Evolutionary conservation across 192 early-diverging fungal species (phyloP).

Genomic region (Coemansia sp.): DNA sequence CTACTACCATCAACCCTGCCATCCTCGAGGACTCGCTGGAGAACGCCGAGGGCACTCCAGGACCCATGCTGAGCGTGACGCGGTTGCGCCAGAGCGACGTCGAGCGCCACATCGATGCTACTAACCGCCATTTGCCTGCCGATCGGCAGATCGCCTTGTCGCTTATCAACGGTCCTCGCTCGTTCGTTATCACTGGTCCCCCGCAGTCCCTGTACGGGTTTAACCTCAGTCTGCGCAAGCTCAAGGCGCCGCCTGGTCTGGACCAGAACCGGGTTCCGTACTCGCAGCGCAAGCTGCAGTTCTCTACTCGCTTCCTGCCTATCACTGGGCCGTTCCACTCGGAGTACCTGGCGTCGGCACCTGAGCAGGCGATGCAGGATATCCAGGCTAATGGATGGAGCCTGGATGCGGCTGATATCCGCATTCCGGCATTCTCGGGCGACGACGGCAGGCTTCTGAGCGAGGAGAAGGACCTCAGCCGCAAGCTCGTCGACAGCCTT

Average conservation of each 20-base stretch:
- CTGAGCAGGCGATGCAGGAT: constrained; percentile 1
- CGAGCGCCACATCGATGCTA: constrained; percentile 81
- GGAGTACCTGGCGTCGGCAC: constrained; percentile 1
- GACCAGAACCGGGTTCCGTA: constrained; percentile 90
- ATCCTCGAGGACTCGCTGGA: constrained; percentile 88
- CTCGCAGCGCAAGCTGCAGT: constrained; percentile 90
- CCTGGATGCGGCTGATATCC: constrained; percentile 20
- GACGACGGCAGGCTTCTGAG: constrained; percentile 82
- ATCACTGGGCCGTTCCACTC: constrained; percentile 85
- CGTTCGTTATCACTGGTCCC: constrained; percentile 87
- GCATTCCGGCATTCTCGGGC: constrained; percentile 73
- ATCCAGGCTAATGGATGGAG: constrained; percentile 31
- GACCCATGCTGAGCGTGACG: constrained; percentile 90
- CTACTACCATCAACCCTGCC: neutral
- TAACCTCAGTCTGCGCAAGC: constrained; percentile 87
- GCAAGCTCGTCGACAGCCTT: constrained; percentile 68
- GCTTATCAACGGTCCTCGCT: constrained; percentile 89
- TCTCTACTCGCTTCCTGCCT: constrained; percentile 89
- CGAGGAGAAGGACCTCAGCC: constrained; percentile 60
- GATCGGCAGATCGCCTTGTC: constrained; percentile 86
- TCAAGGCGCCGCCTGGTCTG: constrained; percentile 82
- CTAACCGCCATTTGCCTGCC: constrained; percentile 83
- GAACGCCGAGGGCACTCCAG: constrained; percentile 90
- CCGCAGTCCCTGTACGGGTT: constrained; percentile 92
- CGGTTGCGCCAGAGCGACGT: constrained; percentile 84